These are phyloP conservation scores for Coniella lustricola DNA, from an alignment of 2,329 filamentous ascomycete species.

Conservation along the genomic window DNA sequence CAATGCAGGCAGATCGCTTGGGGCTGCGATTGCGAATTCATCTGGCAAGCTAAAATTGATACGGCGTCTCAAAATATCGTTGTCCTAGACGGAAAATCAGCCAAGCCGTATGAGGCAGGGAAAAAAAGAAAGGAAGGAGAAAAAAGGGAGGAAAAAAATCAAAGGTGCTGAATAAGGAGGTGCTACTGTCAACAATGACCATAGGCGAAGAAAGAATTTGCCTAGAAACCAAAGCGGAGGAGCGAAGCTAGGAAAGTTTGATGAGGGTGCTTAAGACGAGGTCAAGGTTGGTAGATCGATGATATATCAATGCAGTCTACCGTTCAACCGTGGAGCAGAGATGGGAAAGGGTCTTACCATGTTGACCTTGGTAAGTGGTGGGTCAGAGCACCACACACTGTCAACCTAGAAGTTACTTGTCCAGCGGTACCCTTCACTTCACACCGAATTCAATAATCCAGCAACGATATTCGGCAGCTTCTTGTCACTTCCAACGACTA, in stretches of 20 bases:
- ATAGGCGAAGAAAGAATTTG: background rate
- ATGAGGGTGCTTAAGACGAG: constrained; percentile 17
- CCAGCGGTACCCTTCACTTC: constrained; percentile 14
- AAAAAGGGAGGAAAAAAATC: constrained; percentile 1
- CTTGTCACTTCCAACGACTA: too few relatives aligned
- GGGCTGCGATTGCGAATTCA: constrained; percentile 28
- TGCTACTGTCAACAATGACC: too few relatives aligned
- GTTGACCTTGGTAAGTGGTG: constrained; percentile 34
- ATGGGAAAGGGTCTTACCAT: constrained; percentile 40
- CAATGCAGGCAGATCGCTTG: constrained; percentile 24
- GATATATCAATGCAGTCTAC: constrained; percentile 41
- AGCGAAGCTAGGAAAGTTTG: constrained; percentile 17
- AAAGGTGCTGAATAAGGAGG: too few relatives aligned
- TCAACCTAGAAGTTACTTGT: constrained; percentile 21
- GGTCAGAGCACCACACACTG: constrained; percentile 28
- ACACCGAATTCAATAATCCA: constrained; percentile 9
- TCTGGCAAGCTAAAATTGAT: constrained; percentile 31
- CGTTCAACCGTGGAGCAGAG: constrained; percentile 30
- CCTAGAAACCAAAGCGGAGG: background rate
- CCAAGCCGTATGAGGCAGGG: constrained; percentile 21
- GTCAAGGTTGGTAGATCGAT: constrained; percentile 23
- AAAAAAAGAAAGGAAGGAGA: constrained; percentile 20
- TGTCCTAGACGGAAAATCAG: constrained; percentile 29
- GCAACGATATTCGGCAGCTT: constrained; percentile 7
- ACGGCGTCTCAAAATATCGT: constrained; percentile 37